Conservation (phyloP, 805 yeast species). For the Cyberlindnera misumaiensis region DNA sequence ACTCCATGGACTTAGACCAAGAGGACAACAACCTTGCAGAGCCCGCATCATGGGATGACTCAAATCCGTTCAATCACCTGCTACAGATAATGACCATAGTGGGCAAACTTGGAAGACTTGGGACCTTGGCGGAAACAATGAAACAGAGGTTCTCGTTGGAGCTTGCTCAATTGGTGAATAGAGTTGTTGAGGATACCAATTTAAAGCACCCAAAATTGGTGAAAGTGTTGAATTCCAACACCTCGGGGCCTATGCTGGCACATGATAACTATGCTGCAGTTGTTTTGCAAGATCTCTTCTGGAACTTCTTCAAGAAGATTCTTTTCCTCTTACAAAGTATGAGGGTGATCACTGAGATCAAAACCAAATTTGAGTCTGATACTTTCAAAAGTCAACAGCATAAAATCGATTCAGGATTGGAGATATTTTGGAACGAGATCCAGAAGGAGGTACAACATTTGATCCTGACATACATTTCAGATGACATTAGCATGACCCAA, state of each 20-base stretch:
- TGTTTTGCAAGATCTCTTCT: conserved; percentile 63
- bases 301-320: conserved; percentile 58
- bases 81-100: conserved; percentile 49
- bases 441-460: conserved; percentile 15
- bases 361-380: conserved; percentile 3
- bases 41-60: conserved; percentile 23
- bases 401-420: not conserved
- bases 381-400: not conserved
- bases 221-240: conserved; percentile 21
- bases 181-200: conserved; percentile 59
- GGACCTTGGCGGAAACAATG: conserved; percentile 48
- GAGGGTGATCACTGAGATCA: conserved; percentile 50
- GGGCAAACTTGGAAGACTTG: conserved; percentile 53
- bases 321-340: conserved; percentile 64
- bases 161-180: conserved; percentile 52
- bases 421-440: conserved; percentile 13
- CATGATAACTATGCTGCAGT: conserved; percentile 42
- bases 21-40: not conserved
- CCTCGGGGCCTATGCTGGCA: conserved; percentile 10
- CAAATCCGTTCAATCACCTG: conserved; percentile 48
- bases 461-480: conserved; percentile 18
- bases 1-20: conserved; percentile 13
- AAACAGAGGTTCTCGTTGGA: conserved; percentile 53
- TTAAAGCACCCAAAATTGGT: conserved; percentile 42
- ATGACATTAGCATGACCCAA: conserved; percentile 6